Evolutionary conservation across 352 stramenopile species (phyloP), one percentile per base, ranked within the genome.

Genomic region (Phytophthora nicotianae): DNA sequence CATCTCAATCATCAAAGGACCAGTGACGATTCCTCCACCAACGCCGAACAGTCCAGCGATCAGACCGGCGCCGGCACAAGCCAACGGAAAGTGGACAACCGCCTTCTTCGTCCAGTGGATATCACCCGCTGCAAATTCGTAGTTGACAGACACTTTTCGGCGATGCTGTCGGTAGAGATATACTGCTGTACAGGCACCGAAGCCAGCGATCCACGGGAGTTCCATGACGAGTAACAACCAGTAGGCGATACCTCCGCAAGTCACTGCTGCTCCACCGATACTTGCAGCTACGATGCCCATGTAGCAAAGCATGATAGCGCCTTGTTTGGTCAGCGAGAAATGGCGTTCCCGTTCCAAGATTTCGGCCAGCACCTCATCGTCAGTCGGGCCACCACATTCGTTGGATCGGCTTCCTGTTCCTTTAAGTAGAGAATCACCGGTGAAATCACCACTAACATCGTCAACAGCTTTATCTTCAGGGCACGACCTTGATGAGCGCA

Each of bases 21-120:
- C 61, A 2, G 59, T 65, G 42, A 73, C 43, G 19, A 65, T 42
- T 57, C 65, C 78, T 11, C 75, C 78, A 4, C 75, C 78, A 14
- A 88, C 66, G 26, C 79, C 79, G 40, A 88, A 74, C 2, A 85
- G 61, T 24, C 72, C 66, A 41, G 76, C 76, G 37, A 79, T 68
- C 10, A 88, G 46, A 35, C 79, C 79, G 14, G 79, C 74, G 37
- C 72, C 58, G 21, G 68, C 54, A 27, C 74, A 81, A 23, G 53
- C 62, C 9, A 74, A 53, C 3, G 79, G 75, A 42, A 82, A 86
- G 20, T 52, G 52, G 13, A 70, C 20, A 17, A 81, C 66, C 6
- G 74, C 77, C 60, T 78, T 65, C 37, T 57, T 58, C 0, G 65
- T 78, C 76, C 76, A 84, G 32, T 70, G 53, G 17, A 88, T 50